Base-by-base conservation (phyloP, 805 yeast genomes). In the Lachancea waltii region DNA sequence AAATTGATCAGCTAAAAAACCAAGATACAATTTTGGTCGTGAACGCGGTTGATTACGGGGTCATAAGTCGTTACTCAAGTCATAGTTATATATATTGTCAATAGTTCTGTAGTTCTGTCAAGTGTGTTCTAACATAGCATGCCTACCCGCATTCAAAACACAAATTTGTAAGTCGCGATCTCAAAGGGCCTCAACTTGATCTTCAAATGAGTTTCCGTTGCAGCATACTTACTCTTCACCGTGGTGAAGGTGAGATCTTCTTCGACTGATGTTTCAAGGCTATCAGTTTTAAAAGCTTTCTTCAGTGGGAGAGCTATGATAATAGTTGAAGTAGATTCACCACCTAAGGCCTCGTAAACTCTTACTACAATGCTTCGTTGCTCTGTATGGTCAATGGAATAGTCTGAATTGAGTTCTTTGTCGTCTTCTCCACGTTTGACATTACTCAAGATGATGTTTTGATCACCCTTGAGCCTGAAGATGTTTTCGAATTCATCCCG, bases 371-470 rank as follows among this genome's bases (percentile, higher is more conserved):
- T 64, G 7, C 79, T 71, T 48, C 69, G 70, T 35, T 66, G 61
- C 7, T 72, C 73, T 23, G 56, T 51, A 36, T 61, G 58, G 32
- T 68, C 67, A 30, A 72, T 67, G 7, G 79, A 59, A 36, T 75
- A 73, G 6, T 63, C 51, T 18, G 64, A 67, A 23, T 62, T 67
- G 30, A 75, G 70, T 32, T 70, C 78, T 21, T 56, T 66, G 56
- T 90, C 97, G 53, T 82, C 86, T 54, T 89, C 97, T 9, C 85
- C 87, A 50, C 97, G 74, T 63, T 92, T 92, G 34, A 92, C 60
- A 47, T 85, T 78, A 3, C 90, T 77, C 34, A 90, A 58, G 5
- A 89, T 70, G 39, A 90, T 64, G 43, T 79, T 75, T 6, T 63
- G 63, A 43, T 75, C 77, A 15, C 85, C 83, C 7, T 53, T 35